A percentile compares a stretch with the other conserved stretches of the same genome.
Conservation (phyloP, 2,329 filamentous ascomycete species). For the Fusarium torulosum region DNA sequence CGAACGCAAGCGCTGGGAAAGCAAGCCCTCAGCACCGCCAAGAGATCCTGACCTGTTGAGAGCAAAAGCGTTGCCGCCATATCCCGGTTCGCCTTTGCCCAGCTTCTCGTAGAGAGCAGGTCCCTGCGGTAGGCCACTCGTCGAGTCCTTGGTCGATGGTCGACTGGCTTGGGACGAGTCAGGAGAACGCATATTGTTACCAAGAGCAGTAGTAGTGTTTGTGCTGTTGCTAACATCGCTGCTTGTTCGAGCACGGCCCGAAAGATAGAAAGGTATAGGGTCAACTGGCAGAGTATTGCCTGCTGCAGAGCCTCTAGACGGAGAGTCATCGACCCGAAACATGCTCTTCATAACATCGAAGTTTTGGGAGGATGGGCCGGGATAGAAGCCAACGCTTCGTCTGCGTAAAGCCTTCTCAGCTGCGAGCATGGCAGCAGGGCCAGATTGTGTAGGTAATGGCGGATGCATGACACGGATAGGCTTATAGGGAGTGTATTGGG, state of each 20-base stretch:
- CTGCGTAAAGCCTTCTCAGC: conserved; percentile 71
- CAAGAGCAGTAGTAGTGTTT: conserved; percentile 44
- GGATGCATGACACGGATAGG: conserved; percentile 67
- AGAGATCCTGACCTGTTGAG: conserved; percentile 54
- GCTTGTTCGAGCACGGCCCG: conserved; percentile 50
- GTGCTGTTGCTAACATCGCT: conserved; percentile 51
- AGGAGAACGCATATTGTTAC: conserved; percentile 44
- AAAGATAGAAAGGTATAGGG: conserved; percentile 64
- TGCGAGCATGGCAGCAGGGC: conserved; percentile 63
- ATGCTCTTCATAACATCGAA: conserved; percentile 55
- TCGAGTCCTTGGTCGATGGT: conserved; percentile 55
- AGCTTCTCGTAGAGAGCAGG: conserved; percentile 73
- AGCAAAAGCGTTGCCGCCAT: conserved; percentile 68
- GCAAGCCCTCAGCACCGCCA: conserved; percentile 69
- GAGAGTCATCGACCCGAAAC: conserved; percentile 14
- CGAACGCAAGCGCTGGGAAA: conserved; percentile 76
- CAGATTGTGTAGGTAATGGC: conserved; percentile 52
- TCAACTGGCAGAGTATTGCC: conserved; percentile 58
- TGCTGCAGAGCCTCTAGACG: conserved; percentile 39
- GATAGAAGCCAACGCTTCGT: conserved; percentile 66
- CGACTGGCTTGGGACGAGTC: conserved; percentile 50
- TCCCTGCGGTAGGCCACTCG: conserved; percentile 49
- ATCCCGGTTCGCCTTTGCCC: conserved; percentile 72
- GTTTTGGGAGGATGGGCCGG: conserved; percentile 50
- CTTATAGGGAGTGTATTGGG: conserved; percentile 87